phyloP scores from a whole-genome alignment of 352 stramenopile genomes.

The Phytopythium delawarense region DNA sequence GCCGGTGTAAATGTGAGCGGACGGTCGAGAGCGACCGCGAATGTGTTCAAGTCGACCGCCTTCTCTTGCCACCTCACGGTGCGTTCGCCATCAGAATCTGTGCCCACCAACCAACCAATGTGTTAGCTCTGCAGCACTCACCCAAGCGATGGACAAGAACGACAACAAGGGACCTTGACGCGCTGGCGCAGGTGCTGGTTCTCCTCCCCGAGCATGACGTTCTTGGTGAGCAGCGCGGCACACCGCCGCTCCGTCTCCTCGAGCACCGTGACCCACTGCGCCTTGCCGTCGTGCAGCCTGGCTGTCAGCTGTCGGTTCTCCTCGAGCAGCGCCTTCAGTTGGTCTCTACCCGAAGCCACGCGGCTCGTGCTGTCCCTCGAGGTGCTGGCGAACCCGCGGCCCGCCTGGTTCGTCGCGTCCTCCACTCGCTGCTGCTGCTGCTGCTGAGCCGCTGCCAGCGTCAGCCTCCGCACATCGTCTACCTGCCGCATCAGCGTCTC shows the following conservation, averaged over 20 bases:
- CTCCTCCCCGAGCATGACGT: constrained; percentile 67
- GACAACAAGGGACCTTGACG: constrained; percentile 12
- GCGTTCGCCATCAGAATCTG: constrained; percentile 3
- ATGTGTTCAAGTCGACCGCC: background rate
- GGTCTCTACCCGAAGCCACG: background rate
- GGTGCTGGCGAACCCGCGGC: constrained; percentile 3
- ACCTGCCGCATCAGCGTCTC: constrained; percentile 34
- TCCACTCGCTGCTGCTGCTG: constrained; percentile 7
- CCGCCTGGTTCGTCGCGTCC: background rate
- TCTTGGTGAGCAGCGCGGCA: constrained; percentile 60
- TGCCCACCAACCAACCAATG: background rate
- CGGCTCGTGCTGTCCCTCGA: background rate
- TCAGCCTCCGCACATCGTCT: constrained; percentile 37
- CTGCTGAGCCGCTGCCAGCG: constrained; percentile 11
- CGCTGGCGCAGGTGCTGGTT: constrained; percentile 42
- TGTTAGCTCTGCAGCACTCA: background rate
- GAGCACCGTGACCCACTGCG: constrained; percentile 35
- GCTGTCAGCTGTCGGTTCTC: constrained; percentile 35
- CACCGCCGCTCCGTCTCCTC: constrained; percentile 58
- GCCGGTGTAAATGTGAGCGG: constrained; percentile 2
- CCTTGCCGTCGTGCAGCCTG: constrained; percentile 27
- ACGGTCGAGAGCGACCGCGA: background rate
- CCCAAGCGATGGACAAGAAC: background rate
- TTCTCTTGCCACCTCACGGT: background rate
- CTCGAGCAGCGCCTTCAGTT: constrained; percentile 15